phyloP scores from a whole-genome alignment of 305 asterid genomes.

The Fraxinus latifolia region DNA sequence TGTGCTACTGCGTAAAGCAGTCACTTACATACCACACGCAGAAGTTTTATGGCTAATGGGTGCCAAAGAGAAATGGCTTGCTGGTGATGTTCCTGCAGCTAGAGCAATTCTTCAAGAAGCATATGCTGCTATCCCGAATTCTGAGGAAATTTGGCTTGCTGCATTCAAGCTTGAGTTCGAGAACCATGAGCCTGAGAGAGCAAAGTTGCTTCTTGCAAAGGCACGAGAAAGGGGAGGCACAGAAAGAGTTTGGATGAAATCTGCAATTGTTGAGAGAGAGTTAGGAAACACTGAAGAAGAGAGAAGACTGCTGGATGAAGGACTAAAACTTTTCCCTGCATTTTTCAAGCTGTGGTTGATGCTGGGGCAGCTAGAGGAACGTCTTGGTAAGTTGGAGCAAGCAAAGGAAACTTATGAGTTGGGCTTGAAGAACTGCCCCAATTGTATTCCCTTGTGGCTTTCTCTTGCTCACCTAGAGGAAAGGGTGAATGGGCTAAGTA shows the following conservation, averaged over 20 bases:
- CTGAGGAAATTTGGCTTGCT: conserved; percentile 97
- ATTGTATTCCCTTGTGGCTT: conserved; percentile 72
- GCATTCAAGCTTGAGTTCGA: conserved; percentile 97
- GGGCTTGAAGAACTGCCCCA: conserved; percentile 65
- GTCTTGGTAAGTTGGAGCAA: conserved; percentile 52
- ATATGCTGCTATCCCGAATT: conserved; percentile 85
- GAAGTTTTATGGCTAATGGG: conserved; percentile 94
- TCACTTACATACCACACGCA: conserved; percentile 81
- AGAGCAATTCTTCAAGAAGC: conserved; percentile 89
- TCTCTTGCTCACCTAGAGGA: conserved; percentile 81
- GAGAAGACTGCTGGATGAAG: conserved; percentile 74
- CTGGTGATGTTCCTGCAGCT: conserved; percentile 93
- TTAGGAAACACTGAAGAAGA: conserved; percentile 69
- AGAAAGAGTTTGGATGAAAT: conserved; percentile 95
- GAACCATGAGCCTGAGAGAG: conserved; percentile 90
- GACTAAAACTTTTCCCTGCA: conserved; percentile 65
- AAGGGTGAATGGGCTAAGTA: conserved; percentile 62
- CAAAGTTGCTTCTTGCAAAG: conserved; percentile 81
- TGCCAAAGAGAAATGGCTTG: conserved; percentile 98
- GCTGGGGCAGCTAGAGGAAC: conserved; percentile 91
- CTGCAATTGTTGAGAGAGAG: conserved; percentile 90
- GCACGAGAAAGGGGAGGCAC: conserved; percentile 91
- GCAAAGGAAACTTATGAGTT: conserved; percentile 67
- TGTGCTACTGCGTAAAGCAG: conserved; percentile 76
- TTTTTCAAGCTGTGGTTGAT: conserved; percentile 84